Conservation (phyloP, 2,329 filamentous ascomycete genomes). For the Whalleya microplaca region DNA sequence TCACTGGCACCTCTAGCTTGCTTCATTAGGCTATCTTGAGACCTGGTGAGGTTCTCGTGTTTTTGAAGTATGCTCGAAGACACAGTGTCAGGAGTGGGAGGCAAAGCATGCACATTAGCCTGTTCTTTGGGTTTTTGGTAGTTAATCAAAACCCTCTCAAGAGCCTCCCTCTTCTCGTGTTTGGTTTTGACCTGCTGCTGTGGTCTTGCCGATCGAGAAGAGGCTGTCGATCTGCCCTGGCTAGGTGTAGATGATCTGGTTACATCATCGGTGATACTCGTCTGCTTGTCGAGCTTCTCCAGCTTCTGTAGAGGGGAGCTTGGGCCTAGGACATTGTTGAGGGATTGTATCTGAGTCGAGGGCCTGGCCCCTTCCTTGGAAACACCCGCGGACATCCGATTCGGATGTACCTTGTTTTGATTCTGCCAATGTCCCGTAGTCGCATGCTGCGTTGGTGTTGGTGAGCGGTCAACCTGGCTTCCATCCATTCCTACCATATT, state of each 20-base stretch:
- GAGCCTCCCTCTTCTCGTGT: slow-evolving; percentile 52
- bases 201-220: slow-evolving; percentile 19
- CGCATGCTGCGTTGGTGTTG: slow-evolving; percentile 23
- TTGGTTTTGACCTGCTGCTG: slow-evolving; percentile 37
- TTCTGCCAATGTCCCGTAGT: slow-evolving; percentile 22
- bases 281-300: slow-evolving; percentile 46
- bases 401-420: slow-evolving; percentile 27
- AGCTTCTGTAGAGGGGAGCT: slow-evolving; percentile 55
- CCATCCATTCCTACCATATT: slow-evolving; percentile 29
- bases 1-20: slow-evolving; percentile 13
- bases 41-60: slow-evolving; percentile 28
- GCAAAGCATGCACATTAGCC: slow-evolving; percentile 49
- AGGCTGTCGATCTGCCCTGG: slow-evolving; percentile 23
- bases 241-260: slow-evolving; percentile 35
- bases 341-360: slow-evolving; percentile 47
- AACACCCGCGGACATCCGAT: slow-evolving; percentile 33
- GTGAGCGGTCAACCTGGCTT: slow-evolving; percentile 25
- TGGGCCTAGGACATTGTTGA: slow-evolving; percentile 50
- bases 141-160: slow-evolving; percentile 55
- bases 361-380: slow-evolving; percentile 38
- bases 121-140: slow-evolving; percentile 45
- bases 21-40: slow-evolving; percentile 32
- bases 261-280: slow-evolving; percentile 34
- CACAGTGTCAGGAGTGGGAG: slow-evolving; percentile 64
- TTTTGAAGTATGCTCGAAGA: slow-evolving; percentile 55